These are phyloP conservation scores for Oryza coarctata DNA, from an alignment of 176 grass and related monocot genomes.

Conservation along the genomic window DNA sequence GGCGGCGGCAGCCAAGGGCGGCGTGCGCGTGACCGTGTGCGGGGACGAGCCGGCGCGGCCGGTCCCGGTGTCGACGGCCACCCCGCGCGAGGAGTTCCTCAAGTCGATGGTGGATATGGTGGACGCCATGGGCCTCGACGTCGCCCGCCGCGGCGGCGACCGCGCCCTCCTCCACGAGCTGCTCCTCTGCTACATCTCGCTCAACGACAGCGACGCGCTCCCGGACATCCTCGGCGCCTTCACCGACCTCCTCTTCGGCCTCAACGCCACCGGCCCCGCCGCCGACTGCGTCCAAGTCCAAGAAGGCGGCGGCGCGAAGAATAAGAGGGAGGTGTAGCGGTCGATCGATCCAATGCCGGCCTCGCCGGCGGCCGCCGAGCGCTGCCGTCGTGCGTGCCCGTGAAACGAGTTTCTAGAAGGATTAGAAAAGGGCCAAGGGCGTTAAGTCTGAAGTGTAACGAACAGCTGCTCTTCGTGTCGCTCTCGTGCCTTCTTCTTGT, in stretches of 20 bases:
- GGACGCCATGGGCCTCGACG: constrained; percentile 54
- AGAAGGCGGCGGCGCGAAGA: background rate
- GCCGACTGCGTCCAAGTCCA: too few species aligned
- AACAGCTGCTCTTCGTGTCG: background rate
- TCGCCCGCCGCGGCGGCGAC: constrained; percentile 41
- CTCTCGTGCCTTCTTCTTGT: background rate
- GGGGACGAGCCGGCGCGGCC: constrained; percentile 18
- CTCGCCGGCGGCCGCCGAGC: too few species aligned
- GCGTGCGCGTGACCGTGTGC: background rate
- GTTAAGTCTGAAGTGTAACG: background rate
- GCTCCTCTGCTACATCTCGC: constrained; percentile 73
- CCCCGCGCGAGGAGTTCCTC: constrained; percentile 68
- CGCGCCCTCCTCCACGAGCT: constrained; percentile 65
- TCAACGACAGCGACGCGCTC: constrained; percentile 68
- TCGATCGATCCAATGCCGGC: background rate
- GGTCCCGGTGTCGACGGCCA: constrained; percentile 51
- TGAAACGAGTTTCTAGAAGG: background rate
- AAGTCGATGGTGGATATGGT: constrained; percentile 90
- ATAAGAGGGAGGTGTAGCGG: background rate
- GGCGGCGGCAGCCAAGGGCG: background rate
- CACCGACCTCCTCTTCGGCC: constrained; percentile 62
- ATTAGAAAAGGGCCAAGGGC: constrained; percentile 4
- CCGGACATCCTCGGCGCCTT: constrained; percentile 77
- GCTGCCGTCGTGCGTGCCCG: background rate
- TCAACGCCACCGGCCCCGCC: background rate